phyloP scores from a whole-genome alignment of 2,329 filamentous ascomycete species.

The Fusarium sp. region DNA sequence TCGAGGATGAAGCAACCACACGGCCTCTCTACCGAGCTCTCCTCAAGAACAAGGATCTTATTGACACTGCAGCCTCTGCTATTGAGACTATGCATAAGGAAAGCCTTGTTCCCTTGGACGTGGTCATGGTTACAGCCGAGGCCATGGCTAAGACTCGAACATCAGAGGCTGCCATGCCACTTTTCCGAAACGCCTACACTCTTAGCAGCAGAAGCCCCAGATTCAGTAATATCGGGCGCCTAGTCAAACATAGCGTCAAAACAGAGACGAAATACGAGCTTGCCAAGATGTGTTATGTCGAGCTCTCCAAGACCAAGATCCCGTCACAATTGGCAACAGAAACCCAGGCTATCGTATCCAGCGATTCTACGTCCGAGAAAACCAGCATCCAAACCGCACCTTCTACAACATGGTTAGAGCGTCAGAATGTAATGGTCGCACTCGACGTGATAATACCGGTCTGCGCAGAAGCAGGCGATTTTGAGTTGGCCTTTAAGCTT shows the following conservation, averaged over 20 bases:
- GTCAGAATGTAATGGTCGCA: constrained; percentile 23
- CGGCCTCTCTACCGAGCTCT: constrained; percentile 70
- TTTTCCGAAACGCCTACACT: constrained; percentile 47
- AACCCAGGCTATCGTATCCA: neutral
- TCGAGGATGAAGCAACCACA: constrained; percentile 70
- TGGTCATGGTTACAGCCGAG: constrained; percentile 51
- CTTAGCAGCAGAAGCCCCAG: constrained; percentile 47
- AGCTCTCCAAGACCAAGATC: constrained; percentile 27
- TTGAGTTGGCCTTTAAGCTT: constrained; percentile 52
- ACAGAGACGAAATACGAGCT: constrained; percentile 42
- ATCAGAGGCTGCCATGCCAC: constrained; percentile 47
- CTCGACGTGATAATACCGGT: constrained; percentile 46
- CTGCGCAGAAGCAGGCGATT: constrained; percentile 46
- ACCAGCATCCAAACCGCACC: neutral
- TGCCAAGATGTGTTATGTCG: constrained; percentile 47
- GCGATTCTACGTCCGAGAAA: constrained; percentile 3
- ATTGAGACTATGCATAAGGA: constrained; percentile 64
- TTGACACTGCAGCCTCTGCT: constrained; percentile 63
- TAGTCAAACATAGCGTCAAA: constrained; percentile 48
- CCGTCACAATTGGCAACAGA: neutral
- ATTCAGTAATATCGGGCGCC: constrained; percentile 44
- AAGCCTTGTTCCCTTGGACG: constrained; percentile 53
- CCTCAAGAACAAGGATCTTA: constrained; percentile 56
- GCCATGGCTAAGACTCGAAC: constrained; percentile 46
- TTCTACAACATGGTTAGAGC: constrained; percentile 14